Evolutionary conservation across 352 stramenopile genomes (phyloP).

Genomic region (Peronospora belbahrii): DNA sequence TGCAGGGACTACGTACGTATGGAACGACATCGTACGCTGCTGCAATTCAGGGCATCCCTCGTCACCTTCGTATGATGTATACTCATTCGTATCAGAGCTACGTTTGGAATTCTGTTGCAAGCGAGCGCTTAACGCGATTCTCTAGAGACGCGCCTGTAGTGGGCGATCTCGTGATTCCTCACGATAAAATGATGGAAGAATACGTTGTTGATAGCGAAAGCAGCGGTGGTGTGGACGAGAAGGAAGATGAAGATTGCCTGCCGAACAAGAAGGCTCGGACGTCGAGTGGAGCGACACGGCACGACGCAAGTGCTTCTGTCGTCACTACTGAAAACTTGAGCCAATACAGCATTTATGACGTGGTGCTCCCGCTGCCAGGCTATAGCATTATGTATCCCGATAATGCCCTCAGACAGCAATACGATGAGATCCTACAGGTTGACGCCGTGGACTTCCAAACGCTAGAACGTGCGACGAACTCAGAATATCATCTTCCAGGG

Average conservation of each 20-base stretch:
- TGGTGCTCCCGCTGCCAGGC: constrained; percentile 94
- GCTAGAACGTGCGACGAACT: constrained; percentile 64
- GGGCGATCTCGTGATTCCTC: constrained; percentile 88
- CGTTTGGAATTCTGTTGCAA: constrained; percentile 92
- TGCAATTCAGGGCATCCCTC: constrained; percentile 73
- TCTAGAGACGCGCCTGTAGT: constrained; percentile 57
- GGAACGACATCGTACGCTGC: constrained; percentile 47
- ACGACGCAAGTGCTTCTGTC: constrained; percentile 22
- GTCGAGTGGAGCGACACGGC: constrained; percentile 34
- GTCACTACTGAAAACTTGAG: constrained; percentile 86
- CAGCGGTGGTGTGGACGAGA: constrained; percentile 1
- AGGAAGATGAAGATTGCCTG: constrained; percentile 20
- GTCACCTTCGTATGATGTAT: constrained; percentile 87
- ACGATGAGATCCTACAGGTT: constrained; percentile 48
- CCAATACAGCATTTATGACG: constrained; percentile 89
- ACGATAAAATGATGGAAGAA: constrained; percentile 32
- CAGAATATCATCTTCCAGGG: constrained; percentile 87
- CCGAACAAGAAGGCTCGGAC: constrained; percentile 20
- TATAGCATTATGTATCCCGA: constrained; percentile 85
- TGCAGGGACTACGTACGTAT: constrained; percentile 54
- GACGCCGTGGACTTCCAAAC: constrained; percentile 67
- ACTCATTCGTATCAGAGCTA: constrained; percentile 92
- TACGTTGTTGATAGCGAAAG: constrained; percentile 28
- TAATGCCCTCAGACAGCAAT: constrained; percentile 69
- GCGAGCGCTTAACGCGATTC: constrained; percentile 78